Base-by-base conservation (phyloP, 1,284 basidiomycete species). In the Paramarasmius palmivorus region DNA sequence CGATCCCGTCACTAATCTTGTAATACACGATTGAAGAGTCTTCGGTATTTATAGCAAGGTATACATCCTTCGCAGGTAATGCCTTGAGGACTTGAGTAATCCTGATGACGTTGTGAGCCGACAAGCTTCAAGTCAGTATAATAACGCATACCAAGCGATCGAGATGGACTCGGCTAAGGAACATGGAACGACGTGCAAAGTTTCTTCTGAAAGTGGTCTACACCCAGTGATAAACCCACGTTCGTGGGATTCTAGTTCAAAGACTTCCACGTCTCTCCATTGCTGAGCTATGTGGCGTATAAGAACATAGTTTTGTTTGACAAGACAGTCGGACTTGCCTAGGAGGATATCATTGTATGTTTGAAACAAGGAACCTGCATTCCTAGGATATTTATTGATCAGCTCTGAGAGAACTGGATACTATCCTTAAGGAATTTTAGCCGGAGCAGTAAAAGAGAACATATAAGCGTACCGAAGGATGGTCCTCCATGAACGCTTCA, bases 21-120 rank as follows among this genome's bases (percentile, higher is more conserved):
- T 92, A 92, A 67, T 92, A 92, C 42, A 92, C 89, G 46, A 88
- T 84, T 2, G 90, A 91, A 4, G 88, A 84, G 61, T 92, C 90
- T 50, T 88, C 83, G 0, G 84, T 79, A 32, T 82, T 83, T 54
- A 92, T 86, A 2, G 84, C 89, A 34, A 92, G 68, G 63, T 82
- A 87, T 36, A 91, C 67, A 52, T 81, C 77, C n/a, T 71, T 60
- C 2, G 79, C 65, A 34, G 67, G 70, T 19, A 87, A 64, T 12
- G 72, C 73, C 50, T 68, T 62, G 62, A 89, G 89, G 1, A 84
- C 82, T 20, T 73, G 68, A 51, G 73, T 72, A 12, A 88, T 68
- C 84, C 84, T 89, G 53, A 9, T 34, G 44, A 52, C 25, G 15
- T 10, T 14, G 26, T 26, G 25, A 19, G 29, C 5, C 4, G 4